Evolutionary conservation across 2,329 filamentous ascomycete species (phyloP).

Genomic region (Colletotrichum endophyticum): DNA sequence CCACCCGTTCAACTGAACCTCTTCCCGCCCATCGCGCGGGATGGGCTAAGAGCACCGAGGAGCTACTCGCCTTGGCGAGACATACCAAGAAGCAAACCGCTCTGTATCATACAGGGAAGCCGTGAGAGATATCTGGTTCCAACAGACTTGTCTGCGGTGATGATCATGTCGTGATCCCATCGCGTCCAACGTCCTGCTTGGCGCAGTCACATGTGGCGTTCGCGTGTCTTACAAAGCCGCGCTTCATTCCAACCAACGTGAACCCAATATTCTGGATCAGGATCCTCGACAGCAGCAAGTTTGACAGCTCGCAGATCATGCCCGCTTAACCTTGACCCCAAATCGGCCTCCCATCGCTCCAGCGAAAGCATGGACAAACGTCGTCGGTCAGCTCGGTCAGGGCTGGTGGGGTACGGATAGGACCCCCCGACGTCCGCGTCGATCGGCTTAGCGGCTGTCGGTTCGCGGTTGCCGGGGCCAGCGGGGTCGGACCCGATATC

Average conservation of each 20-base stretch:
- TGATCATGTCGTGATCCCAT: neutral
- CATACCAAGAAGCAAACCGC: neutral
- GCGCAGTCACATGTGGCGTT: neutral
- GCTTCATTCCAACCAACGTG: neutral
- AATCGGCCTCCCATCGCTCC: neutral
- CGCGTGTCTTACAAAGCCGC: neutral
- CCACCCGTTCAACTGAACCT: neutral
- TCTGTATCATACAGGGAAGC: neutral
- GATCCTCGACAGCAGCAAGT: neutral
- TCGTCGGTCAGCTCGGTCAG: constrained; percentile 15
- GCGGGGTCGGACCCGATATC: constrained; percentile 18
- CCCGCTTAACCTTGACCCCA: neutral
- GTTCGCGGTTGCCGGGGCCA: constrained; percentile 2
- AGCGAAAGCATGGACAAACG: neutral
- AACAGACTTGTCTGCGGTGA: neutral
- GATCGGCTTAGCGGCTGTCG: constrained; percentile 19
- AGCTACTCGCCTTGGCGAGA: neutral
- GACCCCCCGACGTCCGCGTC: constrained; percentile 9
- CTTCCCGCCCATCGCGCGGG: neutral
- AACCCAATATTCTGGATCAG: neutral
- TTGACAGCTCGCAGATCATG: neutral
- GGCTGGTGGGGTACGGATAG: neutral
- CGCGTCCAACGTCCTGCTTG: neutral
- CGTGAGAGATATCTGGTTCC: neutral
- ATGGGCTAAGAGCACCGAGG: neutral